These are phyloP conservation scores for Aspergillus sp. DNA, from an alignment of 2,329 filamentous ascomycete genomes.

Conservation along the genomic window DNA sequence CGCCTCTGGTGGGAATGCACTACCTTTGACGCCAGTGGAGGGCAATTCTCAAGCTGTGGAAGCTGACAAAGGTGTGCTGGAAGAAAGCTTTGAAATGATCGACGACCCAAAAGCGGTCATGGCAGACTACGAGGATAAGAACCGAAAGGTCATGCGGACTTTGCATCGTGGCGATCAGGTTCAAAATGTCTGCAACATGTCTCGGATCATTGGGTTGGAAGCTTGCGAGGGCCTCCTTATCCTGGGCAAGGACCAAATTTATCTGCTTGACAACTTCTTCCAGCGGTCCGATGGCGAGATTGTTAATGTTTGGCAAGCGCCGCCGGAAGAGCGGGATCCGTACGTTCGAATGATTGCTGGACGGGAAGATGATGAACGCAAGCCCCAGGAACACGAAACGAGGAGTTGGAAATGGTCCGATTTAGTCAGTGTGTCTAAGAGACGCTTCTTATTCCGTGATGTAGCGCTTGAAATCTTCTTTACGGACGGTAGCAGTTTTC, in stretches of 20 bases:
- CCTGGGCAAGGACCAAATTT: slow-evolving; percentile 82
- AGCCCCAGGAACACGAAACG: slow-evolving; percentile 66
- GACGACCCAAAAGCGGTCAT: slow-evolving; percentile 83
- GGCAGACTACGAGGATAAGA: slow-evolving; percentile 92
- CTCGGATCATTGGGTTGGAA: slow-evolving; percentile 86
- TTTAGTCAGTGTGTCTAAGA: slow-evolving; percentile 90
- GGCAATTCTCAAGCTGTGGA: slow-evolving; percentile 24
- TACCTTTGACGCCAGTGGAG: slow-evolving; percentile 31
- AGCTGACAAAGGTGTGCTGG: slow-evolving; percentile 44
- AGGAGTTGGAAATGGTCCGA: slow-evolving; percentile 92
- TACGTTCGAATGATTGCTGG: slow-evolving; percentile 92
- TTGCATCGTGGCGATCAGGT: slow-evolving; percentile 86
- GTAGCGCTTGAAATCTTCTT: slow-evolving; percentile 98
- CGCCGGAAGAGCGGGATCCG: slow-evolving; percentile 82
- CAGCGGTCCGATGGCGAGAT: slow-evolving; percentile 93
- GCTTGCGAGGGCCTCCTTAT: slow-evolving; percentile 91
- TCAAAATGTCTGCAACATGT: slow-evolving; percentile 90
- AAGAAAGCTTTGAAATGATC: slow-evolving; percentile 93
- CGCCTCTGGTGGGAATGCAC: slow-evolving; percentile 37
- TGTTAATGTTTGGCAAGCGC: slow-evolving; percentile 91
- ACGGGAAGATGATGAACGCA: slow-evolving; percentile 56
- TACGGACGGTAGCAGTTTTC: slow-evolving; percentile 88
- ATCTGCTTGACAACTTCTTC: slow-evolving; percentile 95
- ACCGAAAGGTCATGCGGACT: slow-evolving; percentile 93
- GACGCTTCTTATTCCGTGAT: slow-evolving; percentile 89